Evolutionary conservation across 441 rosid genomes (phyloP).

Genomic region (Aquilaria agallochum): DNA sequence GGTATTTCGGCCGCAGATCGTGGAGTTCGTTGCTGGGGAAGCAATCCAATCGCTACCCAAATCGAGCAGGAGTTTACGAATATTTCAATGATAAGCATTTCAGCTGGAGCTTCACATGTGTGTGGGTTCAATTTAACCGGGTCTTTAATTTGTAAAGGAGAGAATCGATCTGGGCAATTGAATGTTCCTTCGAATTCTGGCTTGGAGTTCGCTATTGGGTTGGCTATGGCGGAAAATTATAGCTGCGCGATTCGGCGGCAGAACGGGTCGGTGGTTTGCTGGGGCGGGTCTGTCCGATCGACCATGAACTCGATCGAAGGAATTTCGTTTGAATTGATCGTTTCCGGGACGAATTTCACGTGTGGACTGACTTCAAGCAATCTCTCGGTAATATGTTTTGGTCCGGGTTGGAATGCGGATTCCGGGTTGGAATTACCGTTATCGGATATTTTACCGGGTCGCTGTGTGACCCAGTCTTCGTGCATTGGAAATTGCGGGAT

Average conservation of each 20-base stretch:
- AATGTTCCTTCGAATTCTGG: constrained; percentile 34
- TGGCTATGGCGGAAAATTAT: constrained; percentile 54
- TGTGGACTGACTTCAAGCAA: constrained; percentile 61
- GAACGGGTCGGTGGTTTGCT: constrained; percentile 59
- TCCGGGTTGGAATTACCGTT: constrained; percentile 24
- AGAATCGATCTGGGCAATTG: constrained; percentile 45
- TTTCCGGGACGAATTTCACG: constrained; percentile 56
- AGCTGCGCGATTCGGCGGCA: constrained; percentile 52
- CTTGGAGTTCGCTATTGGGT: constrained; percentile 27
- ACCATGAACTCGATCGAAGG: constrained; percentile 20
- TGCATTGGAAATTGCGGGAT: constrained; percentile 42
- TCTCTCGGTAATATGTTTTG: constrained; percentile 70
- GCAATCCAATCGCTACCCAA: constrained; percentile 20
- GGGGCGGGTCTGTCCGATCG: constrained; percentile 56
- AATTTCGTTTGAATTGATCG: constrained; percentile 55
- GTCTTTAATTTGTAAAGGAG: constrained; percentile 52
- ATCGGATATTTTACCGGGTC: constrained; percentile 57
- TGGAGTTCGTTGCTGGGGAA: constrained; percentile 62
- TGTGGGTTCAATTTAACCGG: constrained; percentile 66
- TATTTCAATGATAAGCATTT: constrained; percentile 48
- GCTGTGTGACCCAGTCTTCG: constrained; percentile 45
- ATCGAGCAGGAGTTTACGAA: constrained; percentile 40
- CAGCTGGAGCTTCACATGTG: constrained; percentile 65
- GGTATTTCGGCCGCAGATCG: constrained; percentile 38
- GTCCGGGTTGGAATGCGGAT: constrained; percentile 41